phyloP scores from a whole-genome alignment of 108 stramenopile species.

The Skeletonema grethae region DNA sequence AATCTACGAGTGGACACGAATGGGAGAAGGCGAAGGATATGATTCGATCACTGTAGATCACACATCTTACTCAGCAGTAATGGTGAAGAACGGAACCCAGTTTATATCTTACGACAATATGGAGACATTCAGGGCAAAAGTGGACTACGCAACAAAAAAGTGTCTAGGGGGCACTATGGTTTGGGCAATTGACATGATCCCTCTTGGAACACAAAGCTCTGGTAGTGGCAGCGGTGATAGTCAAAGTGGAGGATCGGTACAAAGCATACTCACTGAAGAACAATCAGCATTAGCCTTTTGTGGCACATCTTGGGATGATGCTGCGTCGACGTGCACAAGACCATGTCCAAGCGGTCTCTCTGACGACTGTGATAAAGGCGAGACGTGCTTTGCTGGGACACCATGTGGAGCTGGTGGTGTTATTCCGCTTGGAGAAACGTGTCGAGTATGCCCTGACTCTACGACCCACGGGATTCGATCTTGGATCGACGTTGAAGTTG shows the following conservation, averaged over 20 bases:
- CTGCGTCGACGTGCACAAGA: slow-evolving; percentile 25
- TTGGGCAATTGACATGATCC: slow-evolving; percentile 50
- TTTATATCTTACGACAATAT: slow-evolving; percentile 49
- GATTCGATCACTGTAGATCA: slow-evolving; percentile 38
- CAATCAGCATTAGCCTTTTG: slow-evolving; percentile 32
- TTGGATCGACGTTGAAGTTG: slow-evolving; percentile 43
- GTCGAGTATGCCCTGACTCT: slow-evolving; percentile 49
- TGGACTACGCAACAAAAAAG: slow-evolving; percentile 42
- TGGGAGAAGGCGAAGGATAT: slow-evolving; percentile 42
- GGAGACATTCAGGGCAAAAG: slow-evolving; percentile 43
- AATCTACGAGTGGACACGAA: slow-evolving; percentile 38
- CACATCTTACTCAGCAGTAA: slow-evolving; percentile 25
- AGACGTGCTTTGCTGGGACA: slow-evolving; percentile 43
- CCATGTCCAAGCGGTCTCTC: slow-evolving; percentile 40
- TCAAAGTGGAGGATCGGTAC: background rate
- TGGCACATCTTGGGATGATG: slow-evolving; percentile 42
- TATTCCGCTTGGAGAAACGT: slow-evolving; percentile 21
- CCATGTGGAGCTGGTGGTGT: slow-evolving; percentile 41
- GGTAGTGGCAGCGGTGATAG: slow-evolving; percentile 13
- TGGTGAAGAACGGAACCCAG: slow-evolving; percentile 43
- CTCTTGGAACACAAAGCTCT: slow-evolving; percentile 16
- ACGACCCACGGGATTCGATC: slow-evolving; percentile 36
- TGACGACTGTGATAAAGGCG: slow-evolving; percentile 43
- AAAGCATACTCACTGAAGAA: slow-evolving; percentile 30
- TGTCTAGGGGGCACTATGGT: slow-evolving; percentile 47